A percentile compares a stretch with the other conserved stretches of the same genome.
Evolutionary conservation across 805 yeast genomes (phyloP).

Genomic region (Debaryomyces tyrocola): DNA sequence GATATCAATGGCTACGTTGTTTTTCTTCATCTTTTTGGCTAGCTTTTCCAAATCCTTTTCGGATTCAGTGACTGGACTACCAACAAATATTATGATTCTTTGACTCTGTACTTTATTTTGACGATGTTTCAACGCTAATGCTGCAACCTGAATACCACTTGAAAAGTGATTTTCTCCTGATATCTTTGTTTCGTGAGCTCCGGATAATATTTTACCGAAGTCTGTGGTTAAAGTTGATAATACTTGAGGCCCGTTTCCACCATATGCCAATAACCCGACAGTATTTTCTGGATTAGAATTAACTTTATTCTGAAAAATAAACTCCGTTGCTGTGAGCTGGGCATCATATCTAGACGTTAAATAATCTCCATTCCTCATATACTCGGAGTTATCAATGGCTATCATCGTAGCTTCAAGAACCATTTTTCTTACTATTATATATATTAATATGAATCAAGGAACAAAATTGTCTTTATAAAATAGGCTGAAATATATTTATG

Average conservation of each 20-base stretch:
- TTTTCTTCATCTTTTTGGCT: slow-evolving; percentile 92
- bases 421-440: slow-evolving; percentile 45
- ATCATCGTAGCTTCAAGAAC: slow-evolving; percentile 96
- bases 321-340: slow-evolving; percentile 85
- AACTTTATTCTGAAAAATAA: slow-evolving; percentile 81
- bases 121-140: slow-evolving; percentile 89
- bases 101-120: slow-evolving; percentile 91
- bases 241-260: slow-evolving; percentile 84
- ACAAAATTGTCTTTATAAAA: neutral
- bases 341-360: slow-evolving; percentile 87
- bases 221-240: slow-evolving; percentile 84
- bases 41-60: slow-evolving; percentile 74
- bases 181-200: slow-evolving; percentile 76
- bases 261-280: slow-evolving; percentile 86
- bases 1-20: slow-evolving; percentile 84
- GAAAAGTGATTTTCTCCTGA: slow-evolving; percentile 66
- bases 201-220: slow-evolving; percentile 80
- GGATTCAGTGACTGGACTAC: slow-evolving; percentile 73
- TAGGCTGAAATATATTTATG: neutral
- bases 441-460: neutral
- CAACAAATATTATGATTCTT: slow-evolving; percentile 86
- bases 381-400: slow-evolving; percentile 94
- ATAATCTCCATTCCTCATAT: slow-evolving; percentile 93
- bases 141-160: slow-evolving; percentile 89
- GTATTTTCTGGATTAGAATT: slow-evolving; percentile 91